Evolutionary conservation across 129 eudicot genomes (phyloP), one percentile per base, ranked within the genome.

Genomic region (Ambrosia trifida): DNA sequence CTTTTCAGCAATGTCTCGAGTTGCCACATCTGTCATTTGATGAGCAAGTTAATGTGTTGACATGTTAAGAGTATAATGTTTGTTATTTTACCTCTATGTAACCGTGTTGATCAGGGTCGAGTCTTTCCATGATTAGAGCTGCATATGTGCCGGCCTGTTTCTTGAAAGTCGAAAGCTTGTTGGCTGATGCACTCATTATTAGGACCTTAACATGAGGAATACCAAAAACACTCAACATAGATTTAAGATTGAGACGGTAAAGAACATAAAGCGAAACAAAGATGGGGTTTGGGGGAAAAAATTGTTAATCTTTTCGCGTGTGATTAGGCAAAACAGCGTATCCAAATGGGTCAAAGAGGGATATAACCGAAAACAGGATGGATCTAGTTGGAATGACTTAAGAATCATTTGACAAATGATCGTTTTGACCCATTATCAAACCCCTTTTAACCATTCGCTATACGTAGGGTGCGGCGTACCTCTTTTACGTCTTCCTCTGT

Each of bases 151-250:
- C 82, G 4, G 99, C 97, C 7, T 90, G 85, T 78, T 78, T 73
- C 85, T 90, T 95, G 64, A 95, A 91, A 52, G 76, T 88, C 1
- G 90, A 76, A 33, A 95, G 88, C 78, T 88, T 90, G 85, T 95
- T 95, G 65, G 97, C 97, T 38, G 99, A 84, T 69, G 99, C 99
- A 83, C 99, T 95, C 89, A 95, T 84, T 72, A 86, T 78, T 59
- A 95, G 70, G 65, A 94, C 97, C 99, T 94, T 83, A 64, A 56
- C 69, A 71, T 16, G 17, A 70, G 17, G 11, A 64, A 77, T 70
- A 62, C 59, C 66, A 10, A 64, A 78, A 19, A 43, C 57, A 20
- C 19, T 38, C 32, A 68, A 66, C 57, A 35, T 63, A 54, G 17
- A 64, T 24, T 36, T 44, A 32, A 2, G n/a, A 69, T 56, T 38